These are phyloP conservation scores for Globisporangium nodosum DNA, from an alignment of 352 stramenopile genomes.

Conservation along the genomic window DNA sequence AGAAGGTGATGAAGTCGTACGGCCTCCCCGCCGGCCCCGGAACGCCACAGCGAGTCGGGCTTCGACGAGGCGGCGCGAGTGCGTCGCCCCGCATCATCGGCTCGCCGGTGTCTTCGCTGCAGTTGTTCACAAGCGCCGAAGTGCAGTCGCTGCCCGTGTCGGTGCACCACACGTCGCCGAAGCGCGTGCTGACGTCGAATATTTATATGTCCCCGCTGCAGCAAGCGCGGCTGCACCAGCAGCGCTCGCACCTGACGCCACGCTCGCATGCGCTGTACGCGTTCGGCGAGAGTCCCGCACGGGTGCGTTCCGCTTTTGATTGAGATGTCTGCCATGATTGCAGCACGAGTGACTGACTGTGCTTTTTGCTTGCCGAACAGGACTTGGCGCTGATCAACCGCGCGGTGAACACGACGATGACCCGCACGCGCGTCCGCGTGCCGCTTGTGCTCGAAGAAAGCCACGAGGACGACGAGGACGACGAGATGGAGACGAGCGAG, in stretches of 20 bases:
- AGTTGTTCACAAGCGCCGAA: slow-evolving; percentile 66
- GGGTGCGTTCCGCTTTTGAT: slow-evolving; percentile 34
- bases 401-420: slow-evolving; percentile 46
- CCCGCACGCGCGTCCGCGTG: slow-evolving; percentile 13
- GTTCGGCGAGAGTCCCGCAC: slow-evolving; percentile 79
- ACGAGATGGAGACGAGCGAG: slow-evolving; percentile 19
- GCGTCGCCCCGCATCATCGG: slow-evolving; percentile 33
- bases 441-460: slow-evolving; percentile 11
- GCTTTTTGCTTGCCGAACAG: slow-evolving; percentile 11
- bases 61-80: slow-evolving; percentile 1
- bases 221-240: slow-evolving; percentile 65
- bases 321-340: background rate
- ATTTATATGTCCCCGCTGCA: slow-evolving; percentile 85
- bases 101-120: slow-evolving; percentile 40
- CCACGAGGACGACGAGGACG: slow-evolving; percentile 9
- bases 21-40: slow-evolving; percentile 16
- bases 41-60: slow-evolving; percentile 30
- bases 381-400: slow-evolving; percentile 73
- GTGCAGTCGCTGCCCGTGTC: slow-evolving; percentile 75
- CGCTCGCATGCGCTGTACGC: slow-evolving; percentile 81
- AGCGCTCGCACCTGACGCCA: slow-evolving; percentile 59
- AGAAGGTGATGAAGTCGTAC: slow-evolving; percentile 54
- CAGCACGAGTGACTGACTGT: no score
- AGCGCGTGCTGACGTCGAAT: slow-evolving; percentile 74
- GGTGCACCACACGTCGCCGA: slow-evolving; percentile 72